Evolutionary conservation across 1,284 basidiomycete species (phyloP).

Genomic region (Thelephora terrestris): DNA sequence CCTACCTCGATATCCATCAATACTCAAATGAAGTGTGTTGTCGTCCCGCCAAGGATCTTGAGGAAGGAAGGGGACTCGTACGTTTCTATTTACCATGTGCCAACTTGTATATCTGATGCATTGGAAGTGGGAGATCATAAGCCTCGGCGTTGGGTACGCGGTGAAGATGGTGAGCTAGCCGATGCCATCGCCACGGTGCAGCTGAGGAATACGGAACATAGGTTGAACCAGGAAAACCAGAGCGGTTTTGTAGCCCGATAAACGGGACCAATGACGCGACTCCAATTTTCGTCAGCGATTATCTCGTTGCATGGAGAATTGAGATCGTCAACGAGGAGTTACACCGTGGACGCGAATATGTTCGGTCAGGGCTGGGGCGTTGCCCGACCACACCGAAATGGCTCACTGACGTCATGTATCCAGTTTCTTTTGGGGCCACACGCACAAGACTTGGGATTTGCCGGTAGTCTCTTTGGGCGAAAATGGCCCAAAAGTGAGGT

Average conservation of each 20-base stretch:
- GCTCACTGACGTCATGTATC: too few species aligned
- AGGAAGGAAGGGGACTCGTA: conserved; percentile 2
- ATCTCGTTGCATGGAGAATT: conserved; percentile 7
- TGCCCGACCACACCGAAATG: too few species aligned
- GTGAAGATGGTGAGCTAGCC: conserved; percentile 1
- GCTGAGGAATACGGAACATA: too few species aligned
- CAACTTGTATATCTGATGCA: background rate
- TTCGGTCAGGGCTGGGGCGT: too few species aligned
- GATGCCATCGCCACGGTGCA: too few species aligned
- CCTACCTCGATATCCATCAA: conserved; percentile 1
- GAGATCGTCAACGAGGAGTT: background rate
- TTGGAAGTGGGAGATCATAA: conserved; percentile 7
- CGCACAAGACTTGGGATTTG: too few species aligned
- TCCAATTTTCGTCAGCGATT: background rate
- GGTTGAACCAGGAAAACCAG: background rate
- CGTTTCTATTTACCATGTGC: background rate
- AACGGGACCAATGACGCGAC: background rate
- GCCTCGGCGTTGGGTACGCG: conserved; percentile 5
- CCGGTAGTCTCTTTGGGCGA: too few species aligned
- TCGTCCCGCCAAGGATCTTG: conserved; percentile 4
- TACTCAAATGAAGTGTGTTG: conserved; percentile 3
- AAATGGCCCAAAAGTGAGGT: too few species aligned
- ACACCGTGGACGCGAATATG: too few species aligned
- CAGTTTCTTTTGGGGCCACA: too few species aligned
- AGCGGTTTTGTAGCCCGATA: conserved; percentile 6